phyloP scores from a whole-genome alignment of 495 filamentous ascomycete species.

The Lepraria neglecta region DNA sequence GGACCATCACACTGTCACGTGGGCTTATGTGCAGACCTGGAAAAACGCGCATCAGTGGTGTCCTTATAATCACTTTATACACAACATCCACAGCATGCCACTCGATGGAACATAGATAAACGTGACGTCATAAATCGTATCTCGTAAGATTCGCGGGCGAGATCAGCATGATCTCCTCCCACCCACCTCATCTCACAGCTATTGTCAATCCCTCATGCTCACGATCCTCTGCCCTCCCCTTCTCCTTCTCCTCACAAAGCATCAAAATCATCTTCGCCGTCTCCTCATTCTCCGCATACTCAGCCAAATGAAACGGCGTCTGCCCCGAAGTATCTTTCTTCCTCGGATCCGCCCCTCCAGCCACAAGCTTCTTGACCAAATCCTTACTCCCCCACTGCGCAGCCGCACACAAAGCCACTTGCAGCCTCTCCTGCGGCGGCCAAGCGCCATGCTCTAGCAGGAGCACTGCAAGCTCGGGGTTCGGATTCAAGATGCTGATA shows the following conservation, averaged over 20 bases:
- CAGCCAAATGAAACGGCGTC: constrained; percentile 19
- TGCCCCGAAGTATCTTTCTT: constrained; percentile 16
- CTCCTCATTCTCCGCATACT: constrained; percentile 12
- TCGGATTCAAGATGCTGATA: not conserved
- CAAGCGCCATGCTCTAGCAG: constrained; percentile 18
- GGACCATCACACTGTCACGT: too few relatives aligned
- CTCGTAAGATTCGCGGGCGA: too few relatives aligned
- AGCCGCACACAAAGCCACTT: constrained; percentile 12
- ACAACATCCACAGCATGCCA: too few relatives aligned
- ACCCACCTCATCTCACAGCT: too few relatives aligned
- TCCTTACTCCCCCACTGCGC: constrained; percentile 11
- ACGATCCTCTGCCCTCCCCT: not conserved
- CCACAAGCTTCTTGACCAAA: constrained; percentile 18
- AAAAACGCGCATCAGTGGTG: too few relatives aligned
- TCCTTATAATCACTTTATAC: too few relatives aligned
- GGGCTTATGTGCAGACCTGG: too few relatives aligned
- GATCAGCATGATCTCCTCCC: too few relatives aligned
- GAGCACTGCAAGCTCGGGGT: constrained; percentile 10
- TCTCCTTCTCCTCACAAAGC: constrained; percentile 11
- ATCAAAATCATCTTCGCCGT: constrained; percentile 14
- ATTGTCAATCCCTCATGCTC: too few relatives aligned
- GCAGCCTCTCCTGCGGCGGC: constrained; percentile 10
- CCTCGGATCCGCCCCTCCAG: constrained; percentile 18
- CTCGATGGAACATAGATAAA: too few relatives aligned
- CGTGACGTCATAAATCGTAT: too few relatives aligned